Evolutionary conservation across 306 rosid species (phyloP), one percentile per base, ranked within the genome.

Genomic region (Pyrus communis): DNA sequence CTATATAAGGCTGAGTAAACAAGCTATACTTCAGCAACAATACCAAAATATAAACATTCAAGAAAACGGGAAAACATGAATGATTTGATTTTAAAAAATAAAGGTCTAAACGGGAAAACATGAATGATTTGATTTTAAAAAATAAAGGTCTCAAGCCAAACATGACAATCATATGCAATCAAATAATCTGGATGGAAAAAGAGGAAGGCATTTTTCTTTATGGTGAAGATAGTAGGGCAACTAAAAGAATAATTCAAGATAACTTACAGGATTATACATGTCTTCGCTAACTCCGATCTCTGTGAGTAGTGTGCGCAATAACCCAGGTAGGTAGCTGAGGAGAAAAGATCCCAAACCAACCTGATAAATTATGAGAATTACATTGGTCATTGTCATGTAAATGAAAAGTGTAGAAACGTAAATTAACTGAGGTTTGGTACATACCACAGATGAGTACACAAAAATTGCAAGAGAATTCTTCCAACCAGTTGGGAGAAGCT

Each of bases 211-310:
- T 19, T 67, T 12, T 70, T 35, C 69, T 77, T 23, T 51, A 52
- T 4, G 52, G 57, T 43, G 69, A 73, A 77, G 67, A 70, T 65
- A 77, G 64, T 78, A 71, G 33, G 61, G 35, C 73, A 85, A 75
- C 78, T 69, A 78, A 30, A 60, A 76, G 66, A 81, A 83, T 68
- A 78, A 74, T 72, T 77, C 70, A 84, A 80, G 82, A 80, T 65
- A 82, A 93, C 97, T 88, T 91, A 93, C 97, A 91, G 97, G 99
- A 84, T 87, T 80, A 82, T 90, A 92, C 99, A 95, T 85, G 83
- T 95, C 99, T 82, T 92, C 92, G 40, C 80, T 86, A 69, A 95
- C 72, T 87, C 99, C 99, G 64, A 91, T 73, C 85, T 90, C 92
- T 2, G 65, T 66, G 70, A 95, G 93, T 75, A 82, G 13, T n/a